These are phyloP conservation scores for Claviceps humidiphila DNA, from an alignment of 2,329 filamentous ascomycete species.

Conservation along the genomic window DNA sequence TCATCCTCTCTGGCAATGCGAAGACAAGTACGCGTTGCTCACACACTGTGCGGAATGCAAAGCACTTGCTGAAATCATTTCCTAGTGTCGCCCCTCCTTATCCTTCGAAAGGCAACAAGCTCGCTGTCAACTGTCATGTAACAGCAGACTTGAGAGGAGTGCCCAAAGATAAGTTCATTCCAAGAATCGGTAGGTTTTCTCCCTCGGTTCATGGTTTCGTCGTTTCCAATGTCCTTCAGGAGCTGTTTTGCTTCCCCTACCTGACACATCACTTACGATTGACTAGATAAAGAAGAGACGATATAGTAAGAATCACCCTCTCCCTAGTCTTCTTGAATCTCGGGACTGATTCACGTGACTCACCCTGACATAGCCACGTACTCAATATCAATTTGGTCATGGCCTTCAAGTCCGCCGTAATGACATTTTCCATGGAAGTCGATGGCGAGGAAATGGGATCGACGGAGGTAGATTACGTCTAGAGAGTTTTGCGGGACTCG, in stretches of 20 bases:
- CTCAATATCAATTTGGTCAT: background rate
- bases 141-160: background rate
- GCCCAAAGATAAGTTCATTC: background rate
- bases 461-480: background rate
- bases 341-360: background rate
- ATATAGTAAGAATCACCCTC: background rate
- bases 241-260: background rate
- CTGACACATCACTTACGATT: background rate
- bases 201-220: background rate
- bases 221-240: background rate
- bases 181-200: background rate
- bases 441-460: constrained; percentile 1
- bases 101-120: background rate
- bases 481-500: too few species aligned
- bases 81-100: background rate
- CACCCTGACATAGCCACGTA: background rate
- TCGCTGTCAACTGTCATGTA: background rate
- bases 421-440: constrained; percentile 2
- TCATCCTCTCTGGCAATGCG: too few species aligned
- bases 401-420: constrained; percentile 1
- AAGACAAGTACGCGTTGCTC: too few species aligned
- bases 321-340: background rate
- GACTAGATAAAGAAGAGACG: background rate
- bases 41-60: too few species aligned
- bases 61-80: background rate